Conservation (phyloP, 208 protist species). For the Herpetomonas samuelpessoai region DNA sequence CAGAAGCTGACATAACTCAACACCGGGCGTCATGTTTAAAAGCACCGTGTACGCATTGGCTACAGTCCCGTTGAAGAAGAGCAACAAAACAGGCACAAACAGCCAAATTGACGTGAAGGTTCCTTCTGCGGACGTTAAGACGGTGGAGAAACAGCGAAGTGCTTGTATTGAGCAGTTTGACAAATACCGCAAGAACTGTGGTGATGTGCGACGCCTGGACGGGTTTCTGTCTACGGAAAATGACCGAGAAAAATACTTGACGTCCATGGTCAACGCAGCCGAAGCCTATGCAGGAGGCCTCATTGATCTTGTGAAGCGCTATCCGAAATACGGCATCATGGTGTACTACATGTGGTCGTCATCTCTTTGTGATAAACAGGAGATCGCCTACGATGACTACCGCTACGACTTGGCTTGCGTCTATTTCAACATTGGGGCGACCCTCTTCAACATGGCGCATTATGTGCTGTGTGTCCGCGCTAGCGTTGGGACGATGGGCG, state of each 20-base stretch:
- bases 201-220: conserved; percentile 17
- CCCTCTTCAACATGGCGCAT: conserved; percentile 54
- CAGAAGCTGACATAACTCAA: no score
- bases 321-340: conserved; percentile 29
- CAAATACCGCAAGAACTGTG: conserved; percentile 19
- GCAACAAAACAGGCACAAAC: conserved; percentile 22
- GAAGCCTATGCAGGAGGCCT: conserved; percentile 36
- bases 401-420: conserved; percentile 63
- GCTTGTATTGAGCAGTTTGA: conserved; percentile 36
- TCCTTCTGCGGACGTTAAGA: conserved; percentile 27
- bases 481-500: conserved; percentile 20
- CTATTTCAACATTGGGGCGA: conserved; percentile 59
- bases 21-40: no score
- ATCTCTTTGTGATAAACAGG: conserved; percentile 29
- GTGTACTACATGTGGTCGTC: conserved; percentile 63
- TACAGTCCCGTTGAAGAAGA: conserved; percentile 28
- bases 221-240: conserved; percentile 12
- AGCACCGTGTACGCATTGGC: conserved; percentile 22
- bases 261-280: conserved; percentile 17
- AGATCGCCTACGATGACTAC: conserved; percentile 63
- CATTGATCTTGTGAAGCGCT: conserved; percentile 23
- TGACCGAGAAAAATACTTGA: conserved; percentile 33
- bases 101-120: conserved; percentile 31
- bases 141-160: conserved; percentile 29
- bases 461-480: conserved; percentile 35